A percentile compares a stretch with the other conserved stretches of the same genome.
Evolutionary conservation across 352 stramenopile species (phyloP).

Genomic region (Phytophthora citricola): DNA sequence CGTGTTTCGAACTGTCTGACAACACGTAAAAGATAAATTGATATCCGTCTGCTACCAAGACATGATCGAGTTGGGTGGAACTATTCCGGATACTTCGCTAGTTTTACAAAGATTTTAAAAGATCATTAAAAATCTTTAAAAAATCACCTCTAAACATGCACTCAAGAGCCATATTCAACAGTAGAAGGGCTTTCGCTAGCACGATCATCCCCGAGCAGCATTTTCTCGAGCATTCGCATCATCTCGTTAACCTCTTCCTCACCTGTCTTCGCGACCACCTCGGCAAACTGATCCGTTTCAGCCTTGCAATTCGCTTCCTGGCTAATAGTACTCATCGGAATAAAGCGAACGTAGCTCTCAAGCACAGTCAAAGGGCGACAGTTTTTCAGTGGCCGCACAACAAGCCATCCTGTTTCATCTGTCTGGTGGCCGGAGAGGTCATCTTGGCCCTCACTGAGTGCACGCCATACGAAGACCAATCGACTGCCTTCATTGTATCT

Average conservation of each 20-base stretch:
- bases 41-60: too few relatives aligned
- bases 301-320: background rate
- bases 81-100: too few relatives aligned
- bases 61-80: too few relatives aligned
- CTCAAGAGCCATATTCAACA: too few relatives aligned
- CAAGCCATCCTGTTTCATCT: slow-evolving; percentile 57
- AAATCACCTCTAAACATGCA: too few relatives aligned
- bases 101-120: too few relatives aligned
- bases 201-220: slow-evolving; percentile 15
- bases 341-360: slow-evolving; percentile 16
- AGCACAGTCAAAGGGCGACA: slow-evolving; percentile 1
- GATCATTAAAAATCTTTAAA: too few relatives aligned
- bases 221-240: slow-evolving; percentile 23
- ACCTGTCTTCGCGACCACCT: slow-evolving; percentile 5
- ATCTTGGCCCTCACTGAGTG: slow-evolving; percentile 37
- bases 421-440: slow-evolving; percentile 40
- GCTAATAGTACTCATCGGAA: slow-evolving; percentile 5
- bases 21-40: too few relatives aligned
- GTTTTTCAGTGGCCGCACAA: slow-evolving; percentile 11
- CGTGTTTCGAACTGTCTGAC: too few relatives aligned
- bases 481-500: slow-evolving; percentile 44
- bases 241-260: slow-evolving; percentile 20
- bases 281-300: slow-evolving; percentile 11
- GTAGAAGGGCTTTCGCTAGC: too few relatives aligned
- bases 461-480: slow-evolving; percentile 61